Evolutionary conservation across 306 rosid genomes (phyloP).

Genomic region (Cicer yamashitae): DNA sequence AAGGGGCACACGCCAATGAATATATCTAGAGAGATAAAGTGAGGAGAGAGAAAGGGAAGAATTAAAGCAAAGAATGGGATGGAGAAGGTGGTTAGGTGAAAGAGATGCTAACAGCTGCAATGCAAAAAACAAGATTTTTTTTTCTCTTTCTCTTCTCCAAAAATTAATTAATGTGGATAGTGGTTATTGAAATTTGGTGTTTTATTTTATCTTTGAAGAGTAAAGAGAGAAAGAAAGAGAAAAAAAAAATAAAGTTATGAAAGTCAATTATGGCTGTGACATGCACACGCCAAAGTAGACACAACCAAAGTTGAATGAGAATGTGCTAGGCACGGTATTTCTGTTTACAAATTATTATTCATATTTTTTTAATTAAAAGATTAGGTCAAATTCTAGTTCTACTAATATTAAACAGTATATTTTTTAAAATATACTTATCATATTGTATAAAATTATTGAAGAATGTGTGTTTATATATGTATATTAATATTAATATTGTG

Average conservation of each 20-base stretch:
- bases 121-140: background rate
- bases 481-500: background rate
- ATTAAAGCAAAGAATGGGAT: constrained; percentile 42
- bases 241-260: background rate
- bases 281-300: constrained; percentile 55
- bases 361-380: background rate
- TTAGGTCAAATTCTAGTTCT: background rate
- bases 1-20: constrained; percentile 46
- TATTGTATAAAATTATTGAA: background rate
- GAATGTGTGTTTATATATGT: background rate
- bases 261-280: constrained; percentile 59
- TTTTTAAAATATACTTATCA: too few relatives aligned
- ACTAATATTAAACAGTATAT: background rate
- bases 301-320: constrained; percentile 29
- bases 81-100: constrained; percentile 39
- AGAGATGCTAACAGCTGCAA: constrained; percentile 26
- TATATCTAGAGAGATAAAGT: constrained; percentile 24
- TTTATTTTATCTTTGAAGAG: background rate
- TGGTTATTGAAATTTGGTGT: background rate
- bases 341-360: background rate
- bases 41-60: constrained; percentile 2
- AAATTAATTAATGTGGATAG: background rate
- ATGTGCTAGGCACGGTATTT: constrained; percentile 5
- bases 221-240: background rate
- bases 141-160: background rate